Evolutionary conservation across 169 alveolate species (phyloP), one percentile per base, ranked within the genome.

Genomic region (Perkinsus chesapeaki): DNA sequence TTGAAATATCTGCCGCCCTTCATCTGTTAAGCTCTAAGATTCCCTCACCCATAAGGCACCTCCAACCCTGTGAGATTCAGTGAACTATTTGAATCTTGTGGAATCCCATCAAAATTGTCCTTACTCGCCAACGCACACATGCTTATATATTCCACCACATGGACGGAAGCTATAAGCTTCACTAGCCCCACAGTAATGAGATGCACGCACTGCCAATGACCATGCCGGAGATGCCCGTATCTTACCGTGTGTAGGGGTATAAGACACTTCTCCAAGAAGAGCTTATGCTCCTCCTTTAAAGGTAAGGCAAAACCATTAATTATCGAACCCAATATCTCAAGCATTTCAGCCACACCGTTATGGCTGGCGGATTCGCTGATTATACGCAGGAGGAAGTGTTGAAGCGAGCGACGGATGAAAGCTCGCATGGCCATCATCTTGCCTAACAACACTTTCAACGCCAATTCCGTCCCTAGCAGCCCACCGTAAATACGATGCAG

Each of bases 301-400:
- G 99, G 99, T 37, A 99, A 97, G 5, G 99, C 99, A 93, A 98
- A 99, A 23, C 99, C 99, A 93, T 98, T 96, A 92, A 99, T 98
- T 94, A 99, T 98, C 93, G 97, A 94, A 16, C 99, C 99, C 92
- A 98, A 94, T 73, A 98, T 98, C 93, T 98, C 99, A 23, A 99
- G 97, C 27, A 99, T 96, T 96, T 99, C 99, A 7, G 99, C 96
- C 47, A 99, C 99, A 0, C 99, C 99, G 95, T 98, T 97, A 94
- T 98, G 98, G 93, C 97, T 96, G 94, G 97, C 99, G 36, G 98
- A 96, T 94, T 98, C 99, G 96, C 98, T 98, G 92, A 98, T 97
- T 82, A 98, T 96, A 93, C 97, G 96, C 93, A 95, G 96, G 96
- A 99, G 98, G 93, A 98, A 97, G 94, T 98, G 99, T 95, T 98